These are phyloP conservation scores for Stagonosporopsis cucurbitacearum DNA, from an alignment of 2,329 filamentous ascomycete species.

Conservation along the genomic window DNA sequence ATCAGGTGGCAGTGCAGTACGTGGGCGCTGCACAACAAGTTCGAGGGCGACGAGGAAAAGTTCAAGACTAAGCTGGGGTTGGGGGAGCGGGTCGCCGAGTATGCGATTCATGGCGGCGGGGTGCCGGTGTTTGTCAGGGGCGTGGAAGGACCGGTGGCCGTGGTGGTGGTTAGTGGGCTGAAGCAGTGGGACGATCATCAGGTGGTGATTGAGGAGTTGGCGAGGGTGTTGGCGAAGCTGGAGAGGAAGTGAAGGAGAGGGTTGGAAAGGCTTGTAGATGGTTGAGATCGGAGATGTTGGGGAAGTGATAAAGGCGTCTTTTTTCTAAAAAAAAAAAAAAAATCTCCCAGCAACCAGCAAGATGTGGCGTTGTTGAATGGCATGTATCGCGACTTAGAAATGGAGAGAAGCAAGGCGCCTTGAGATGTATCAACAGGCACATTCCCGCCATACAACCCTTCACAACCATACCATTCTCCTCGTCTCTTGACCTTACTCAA, in stretches of 20 bases:
- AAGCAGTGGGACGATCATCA: conserved; percentile 81
- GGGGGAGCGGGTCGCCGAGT: conserved; percentile 57
- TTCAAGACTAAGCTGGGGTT: conserved; percentile 72
- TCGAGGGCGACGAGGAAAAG: conserved; percentile 64
- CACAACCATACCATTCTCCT: no score
- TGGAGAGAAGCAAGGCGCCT: no score
- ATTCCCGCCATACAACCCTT: no score
- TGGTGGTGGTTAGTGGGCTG: conserved; percentile 77
- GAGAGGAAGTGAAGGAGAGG: conserved; percentile 2
- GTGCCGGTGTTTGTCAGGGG: conserved; percentile 73
- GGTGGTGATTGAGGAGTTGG: conserved; percentile 67
- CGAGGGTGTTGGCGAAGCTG: conserved; percentile 20
- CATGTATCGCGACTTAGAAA: no score
- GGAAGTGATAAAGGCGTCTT: no score
- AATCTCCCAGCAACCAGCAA: no score
- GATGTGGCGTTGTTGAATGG: no score
- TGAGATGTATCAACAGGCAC: no score
- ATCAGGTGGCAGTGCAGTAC: conserved; percentile 71
- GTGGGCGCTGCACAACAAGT: conserved; percentile 74
- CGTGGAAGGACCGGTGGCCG: conserved; percentile 75
- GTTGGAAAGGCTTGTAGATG: no score
- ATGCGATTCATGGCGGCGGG: conserved; percentile 80
- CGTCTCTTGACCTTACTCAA: no score
- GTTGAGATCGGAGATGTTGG: no score
- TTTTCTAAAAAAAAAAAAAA: no score